A percentile compares a stretch with the other conserved stretches of the same genome.
phyloP scores from a whole-genome alignment of 352 stramenopile genomes.

The Phytophthora boehmeriae region DNA sequence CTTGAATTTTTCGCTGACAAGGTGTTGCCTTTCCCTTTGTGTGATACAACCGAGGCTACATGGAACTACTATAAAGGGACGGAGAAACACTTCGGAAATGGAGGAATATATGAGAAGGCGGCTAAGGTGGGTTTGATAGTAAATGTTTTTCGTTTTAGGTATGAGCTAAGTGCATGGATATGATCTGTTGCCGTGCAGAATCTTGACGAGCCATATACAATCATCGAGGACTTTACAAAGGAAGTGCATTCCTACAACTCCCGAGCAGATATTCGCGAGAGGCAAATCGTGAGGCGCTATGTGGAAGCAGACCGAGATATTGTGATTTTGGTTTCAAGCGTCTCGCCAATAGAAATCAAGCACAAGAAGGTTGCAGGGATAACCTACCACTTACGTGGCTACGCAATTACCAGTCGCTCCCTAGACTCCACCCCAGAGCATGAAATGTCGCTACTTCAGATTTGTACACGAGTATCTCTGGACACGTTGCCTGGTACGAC shows the following conservation, averaged over 20 bases:
- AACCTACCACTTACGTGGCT: constrained; percentile 22
- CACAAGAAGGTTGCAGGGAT: constrained; percentile 28
- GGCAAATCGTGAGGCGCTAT: constrained; percentile 29
- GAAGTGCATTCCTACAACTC: constrained; percentile 36
- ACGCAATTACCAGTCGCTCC: constrained; percentile 49
- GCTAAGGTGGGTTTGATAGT: constrained; percentile 14
- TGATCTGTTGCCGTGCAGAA: constrained; percentile 10
- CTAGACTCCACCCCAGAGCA: constrained; percentile 24
- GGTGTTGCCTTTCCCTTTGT: constrained; percentile 30
- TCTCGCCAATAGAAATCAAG: constrained; percentile 23
- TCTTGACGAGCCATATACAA: constrained; percentile 30
- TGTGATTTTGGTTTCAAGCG: constrained; percentile 28
- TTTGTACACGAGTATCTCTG: constrained; percentile 50
- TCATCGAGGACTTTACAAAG: constrained; percentile 35
- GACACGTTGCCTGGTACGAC: constrained; percentile 39
- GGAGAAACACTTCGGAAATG: constrained; percentile 34
- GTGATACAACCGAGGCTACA: constrained; percentile 22
- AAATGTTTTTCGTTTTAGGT: not conserved
- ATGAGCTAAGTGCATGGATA: not conserved
- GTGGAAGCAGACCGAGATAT: constrained; percentile 24
- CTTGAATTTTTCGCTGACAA: constrained; percentile 37
- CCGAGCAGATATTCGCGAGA: constrained; percentile 28
- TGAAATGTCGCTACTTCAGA: constrained; percentile 52
- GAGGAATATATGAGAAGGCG: constrained; percentile 20
- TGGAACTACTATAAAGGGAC: constrained; percentile 39